Evolutionary conservation across 805 yeast genomes (phyloP), one percentile per base, ranked within the genome.

Genomic region (Sungouiella thailandica): DNA sequence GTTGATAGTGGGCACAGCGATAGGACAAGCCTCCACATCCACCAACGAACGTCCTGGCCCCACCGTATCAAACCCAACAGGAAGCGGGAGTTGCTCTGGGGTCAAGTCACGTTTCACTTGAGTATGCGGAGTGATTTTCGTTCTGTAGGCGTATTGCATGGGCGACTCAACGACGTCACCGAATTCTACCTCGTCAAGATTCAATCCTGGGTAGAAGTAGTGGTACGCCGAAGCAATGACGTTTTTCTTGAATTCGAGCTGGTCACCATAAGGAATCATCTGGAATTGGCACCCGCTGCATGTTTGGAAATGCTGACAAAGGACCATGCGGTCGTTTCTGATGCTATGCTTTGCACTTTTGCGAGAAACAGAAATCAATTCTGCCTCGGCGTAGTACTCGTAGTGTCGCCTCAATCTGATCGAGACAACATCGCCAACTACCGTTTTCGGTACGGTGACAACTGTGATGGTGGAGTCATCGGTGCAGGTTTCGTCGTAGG

Each of bases 271-370:
- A 4, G 49, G 36, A 12, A 67, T 19, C 70, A 63, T 64, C 36
- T 68, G 74, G 14, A 61, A 50, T 32, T 66, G 68, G 40, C 74
- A 68, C 2, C 73, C 74, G 29, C 52, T 44, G 35, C 74, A 68
- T 19, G 37, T 41, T 7, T 54, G 41, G 37, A 68, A 68, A 25
- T 63, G 55, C 7, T 48, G 41, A 37, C 74, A 68, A 4, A 50
- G 37, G 2, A 61, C 44, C 12, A 60, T 44, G 10, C 37, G 23
- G 26, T 62, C 54, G 16, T 56, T 48, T 29, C 69, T 44, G 8
- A 18, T 28, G 14, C 41, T 37, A 5, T n/a, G 29, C 14, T 26
- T 31, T 9, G 23, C 26, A 4, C 42, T 34, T 4, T 22, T 30
- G 6, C 35, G 40, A 1, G 50, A 29, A 1, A 62, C 43, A 12